Conservation (phyloP, 2,329 filamentous ascomycete species). For the Hypoxylon sp. region DNA sequence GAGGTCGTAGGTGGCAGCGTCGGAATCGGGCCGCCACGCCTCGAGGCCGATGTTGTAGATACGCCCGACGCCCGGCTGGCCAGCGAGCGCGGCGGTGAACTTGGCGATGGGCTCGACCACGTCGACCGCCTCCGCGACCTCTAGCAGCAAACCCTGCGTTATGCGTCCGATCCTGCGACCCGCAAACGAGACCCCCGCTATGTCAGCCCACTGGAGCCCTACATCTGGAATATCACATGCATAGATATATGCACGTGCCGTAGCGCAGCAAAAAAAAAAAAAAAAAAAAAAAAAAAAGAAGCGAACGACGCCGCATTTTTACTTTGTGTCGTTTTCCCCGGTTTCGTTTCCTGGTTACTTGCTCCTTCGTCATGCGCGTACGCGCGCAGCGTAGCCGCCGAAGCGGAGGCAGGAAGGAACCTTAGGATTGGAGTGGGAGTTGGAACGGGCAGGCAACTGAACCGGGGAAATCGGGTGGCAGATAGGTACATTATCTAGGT, state of each 20-base stretch:
- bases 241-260: slow-evolving; percentile 1
- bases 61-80: slow-evolving; percentile 67
- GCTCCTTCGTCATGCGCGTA: slow-evolving; percentile 2
- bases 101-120: slow-evolving; percentile 86
- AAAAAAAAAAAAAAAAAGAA: neutral
- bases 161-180: slow-evolving; percentile 79
- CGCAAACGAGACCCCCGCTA: neutral
- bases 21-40: slow-evolving; percentile 67
- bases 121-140: slow-evolving; percentile 78
- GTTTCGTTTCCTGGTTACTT: neutral
- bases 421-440: neutral
- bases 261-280: neutral
- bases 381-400: neutral
- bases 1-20: slow-evolving; percentile 74
- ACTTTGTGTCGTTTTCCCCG: neutral
- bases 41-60: slow-evolving; percentile 82
- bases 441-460: neutral
- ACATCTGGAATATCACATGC: neutral
- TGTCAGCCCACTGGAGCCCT: neutral
- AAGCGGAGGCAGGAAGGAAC: neutral
- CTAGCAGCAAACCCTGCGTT: slow-evolving; percentile 79
- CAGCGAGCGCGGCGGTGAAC: slow-evolving; percentile 75
- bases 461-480: too few relatives aligned
- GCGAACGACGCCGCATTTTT: neutral
- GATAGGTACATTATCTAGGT: neutral